These are phyloP conservation scores for Glaciozyma antarctica DNA, from an alignment of 768 basidiomycete species.

Conservation along the genomic window DNA sequence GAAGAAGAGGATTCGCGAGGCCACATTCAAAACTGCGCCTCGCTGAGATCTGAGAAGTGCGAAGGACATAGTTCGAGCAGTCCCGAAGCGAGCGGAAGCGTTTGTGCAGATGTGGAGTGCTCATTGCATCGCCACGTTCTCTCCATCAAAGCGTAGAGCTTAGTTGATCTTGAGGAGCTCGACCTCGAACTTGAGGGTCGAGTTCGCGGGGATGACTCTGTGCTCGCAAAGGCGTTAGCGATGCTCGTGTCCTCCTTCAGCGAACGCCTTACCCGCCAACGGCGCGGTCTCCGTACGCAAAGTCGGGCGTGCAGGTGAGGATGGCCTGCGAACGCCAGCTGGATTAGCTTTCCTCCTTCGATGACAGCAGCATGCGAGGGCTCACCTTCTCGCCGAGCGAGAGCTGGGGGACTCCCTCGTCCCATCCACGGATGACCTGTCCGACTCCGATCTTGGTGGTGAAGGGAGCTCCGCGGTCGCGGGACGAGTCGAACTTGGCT, in stretches of 20 bases:
- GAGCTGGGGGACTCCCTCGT: conserved; percentile 76
- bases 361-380: too few relatives aligned
- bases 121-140: background rate
- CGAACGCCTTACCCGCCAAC: background rate
- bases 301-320: conserved; percentile 59
- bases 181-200: conserved; percentile 69
- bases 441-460: conserved; percentile 50
- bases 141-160: background rate
- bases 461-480: conserved; percentile 53
- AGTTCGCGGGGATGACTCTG: conserved; percentile 59
- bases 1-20: too few relatives aligned
- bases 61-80: too few relatives aligned
- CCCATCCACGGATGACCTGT: conserved; percentile 82
- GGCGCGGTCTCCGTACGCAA: conserved; percentile 39
- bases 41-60: too few relatives aligned
- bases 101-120: too few relatives aligned
- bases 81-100: too few relatives aligned
- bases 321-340: background rate
- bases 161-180: conserved; percentile 64
- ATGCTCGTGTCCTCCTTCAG: too few relatives aligned
- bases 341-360: background rate
- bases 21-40: too few relatives aligned
- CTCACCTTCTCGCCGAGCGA: conserved; percentile 65
- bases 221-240: conserved; percentile 45
- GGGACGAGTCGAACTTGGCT: conserved; percentile 48